These are phyloP conservation scores for Hypoxylon intermedium DNA, from an alignment of 495 filamentous ascomycete species.

Conservation along the genomic window DNA sequence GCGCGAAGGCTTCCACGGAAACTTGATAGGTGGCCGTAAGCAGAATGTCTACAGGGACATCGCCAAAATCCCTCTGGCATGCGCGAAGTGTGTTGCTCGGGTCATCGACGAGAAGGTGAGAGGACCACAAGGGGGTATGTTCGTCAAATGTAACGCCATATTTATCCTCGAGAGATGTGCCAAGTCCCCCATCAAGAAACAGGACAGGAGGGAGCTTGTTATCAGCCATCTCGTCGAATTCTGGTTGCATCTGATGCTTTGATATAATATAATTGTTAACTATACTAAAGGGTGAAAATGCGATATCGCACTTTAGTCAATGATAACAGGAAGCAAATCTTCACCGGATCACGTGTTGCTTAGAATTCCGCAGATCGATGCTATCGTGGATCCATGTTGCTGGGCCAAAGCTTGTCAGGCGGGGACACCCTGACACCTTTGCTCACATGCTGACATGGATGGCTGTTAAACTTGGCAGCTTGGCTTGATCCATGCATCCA, in stretches of 20 bases:
- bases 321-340: too few relatives aligned
- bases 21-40: conserved; percentile 72
- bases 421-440: too few relatives aligned
- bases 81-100: conserved; percentile 57
- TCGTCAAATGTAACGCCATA: conserved; percentile 57
- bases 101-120: conserved; percentile 62
- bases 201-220: conserved; percentile 43
- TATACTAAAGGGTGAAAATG: too few relatives aligned
- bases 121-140: conserved; percentile 69
- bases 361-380: too few relatives aligned
- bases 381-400: too few relatives aligned
- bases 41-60: conserved; percentile 64
- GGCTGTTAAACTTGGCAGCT: too few relatives aligned
- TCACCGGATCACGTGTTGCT: too few relatives aligned
- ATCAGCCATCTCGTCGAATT: conserved; percentile 3
- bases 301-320: too few relatives aligned
- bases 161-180: conserved; percentile 67
- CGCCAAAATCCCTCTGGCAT: conserved; percentile 62
- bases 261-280: too few relatives aligned
- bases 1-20: conserved; percentile 59
- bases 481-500: too few relatives aligned
- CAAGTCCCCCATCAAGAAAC: conserved; percentile 71
- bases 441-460: too few relatives aligned
- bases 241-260: background rate
- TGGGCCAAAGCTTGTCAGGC: background rate